Evolutionary conservation across 345 rosid species (phyloP), one percentile per base, ranked within the genome.

Genomic region (Brassica cretica): DNA sequence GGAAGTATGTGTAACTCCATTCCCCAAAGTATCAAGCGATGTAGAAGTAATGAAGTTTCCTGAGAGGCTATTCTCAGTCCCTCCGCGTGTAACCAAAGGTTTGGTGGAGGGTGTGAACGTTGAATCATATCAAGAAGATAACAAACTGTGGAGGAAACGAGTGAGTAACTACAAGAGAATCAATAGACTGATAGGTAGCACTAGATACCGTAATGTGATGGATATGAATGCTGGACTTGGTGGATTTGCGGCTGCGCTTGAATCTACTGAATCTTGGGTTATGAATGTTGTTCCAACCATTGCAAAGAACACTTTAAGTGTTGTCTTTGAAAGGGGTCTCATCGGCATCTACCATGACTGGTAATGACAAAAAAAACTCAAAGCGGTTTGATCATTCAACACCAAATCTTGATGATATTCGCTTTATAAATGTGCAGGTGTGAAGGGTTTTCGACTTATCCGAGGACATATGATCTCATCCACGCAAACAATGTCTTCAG

Each of bases 21-120:
- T 74, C 82, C 98, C 98, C 41, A 70, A 89, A 83, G 96, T 86
- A 72, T 77, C 83, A 62, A 84, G 80, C 76, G 80, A 84, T 46
- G 84, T 83, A 51, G 95, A 91, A 86, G 92, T 91, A 51, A 85
- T 88, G 91, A 91, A 86, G 88, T 95, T 91, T 66, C 99, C 99
- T 0, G 97, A 86, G 53, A 89, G 99, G 82, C 92, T 95, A 64
- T 85, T 86, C 56, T 91, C 93, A 2, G 84, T 88, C 19, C 99
- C 99, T 66, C 98, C 97, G 5, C 79, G 87, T 58, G 77, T 95
- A 59, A 79, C 91, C 6, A 84, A 87, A 35, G 94, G 94, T 78
- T 83, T 86, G 21, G 67, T 93, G 11, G 84, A 80, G 3, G 94
- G 89, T 8, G 86, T 91, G 0, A 80, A 92, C 0, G 78, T 71